Evolutionary conservation across 2,329 filamentous ascomycete genomes (phyloP).

Genomic region (Alternaria ethzedia): DNA sequence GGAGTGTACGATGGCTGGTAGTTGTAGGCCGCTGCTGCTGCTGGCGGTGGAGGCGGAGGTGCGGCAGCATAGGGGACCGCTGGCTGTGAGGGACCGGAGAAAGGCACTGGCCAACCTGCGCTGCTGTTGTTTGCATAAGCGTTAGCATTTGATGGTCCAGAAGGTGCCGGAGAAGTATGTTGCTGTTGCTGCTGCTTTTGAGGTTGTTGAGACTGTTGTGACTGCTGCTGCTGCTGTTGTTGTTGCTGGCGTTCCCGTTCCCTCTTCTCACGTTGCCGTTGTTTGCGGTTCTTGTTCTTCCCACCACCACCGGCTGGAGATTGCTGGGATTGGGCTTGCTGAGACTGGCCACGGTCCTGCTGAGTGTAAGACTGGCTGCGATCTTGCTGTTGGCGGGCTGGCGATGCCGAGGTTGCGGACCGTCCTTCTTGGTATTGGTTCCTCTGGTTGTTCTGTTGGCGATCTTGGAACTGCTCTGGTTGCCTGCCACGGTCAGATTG

Average conservation of each 20-base stretch:
- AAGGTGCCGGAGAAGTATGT: slow-evolving; percentile 28
- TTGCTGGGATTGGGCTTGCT: slow-evolving; percentile 22
- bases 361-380: slow-evolving; percentile 26
- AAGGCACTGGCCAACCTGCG: slow-evolving; percentile 28
- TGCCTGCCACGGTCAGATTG: slow-evolving; percentile 31
- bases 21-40: slow-evolving; percentile 21
- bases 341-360: slow-evolving; percentile 1
- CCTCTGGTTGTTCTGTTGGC: slow-evolving; percentile 20
- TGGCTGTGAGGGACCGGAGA: slow-evolving; percentile 24
- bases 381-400: slow-evolving; percentile 33
- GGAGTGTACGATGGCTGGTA: slow-evolving; percentile 20
- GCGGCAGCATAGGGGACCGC: slow-evolving; percentile 19
- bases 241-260: slow-evolving; percentile 32
- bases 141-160: slow-evolving; percentile 24
- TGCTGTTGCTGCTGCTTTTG: slow-evolving; percentile 15
- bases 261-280: slow-evolving; percentile 36
- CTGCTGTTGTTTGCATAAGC: slow-evolving; percentile 30
- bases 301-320: slow-evolving; percentile 29
- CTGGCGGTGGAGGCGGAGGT: slow-evolving; percentile 23
- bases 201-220: slow-evolving; percentile 17
- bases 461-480: slow-evolving; percentile 27
- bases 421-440: slow-evolving; percentile 32
- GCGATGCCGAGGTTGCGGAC: slow-evolving; percentile 27
- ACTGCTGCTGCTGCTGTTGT: slow-evolving; percentile 22
- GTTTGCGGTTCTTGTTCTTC: slow-evolving; percentile 42